Conservation (phyloP, 345 rosid genomes). For the Isatis tinctoria region DNA sequence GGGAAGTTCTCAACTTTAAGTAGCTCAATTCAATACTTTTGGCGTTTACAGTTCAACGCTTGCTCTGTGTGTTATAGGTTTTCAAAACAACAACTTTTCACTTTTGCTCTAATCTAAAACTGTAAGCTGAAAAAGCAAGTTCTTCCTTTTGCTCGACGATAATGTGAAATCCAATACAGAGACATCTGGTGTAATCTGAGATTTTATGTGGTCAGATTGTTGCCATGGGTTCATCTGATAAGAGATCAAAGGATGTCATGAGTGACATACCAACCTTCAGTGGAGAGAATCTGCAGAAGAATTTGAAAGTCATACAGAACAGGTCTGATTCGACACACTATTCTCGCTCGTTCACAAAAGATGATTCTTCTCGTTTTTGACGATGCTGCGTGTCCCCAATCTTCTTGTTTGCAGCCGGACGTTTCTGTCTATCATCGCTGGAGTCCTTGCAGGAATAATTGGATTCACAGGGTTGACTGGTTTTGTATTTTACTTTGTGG, state of each 20-base stretch:
- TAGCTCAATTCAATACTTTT: neutral
- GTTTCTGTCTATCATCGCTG: constrained; percentile 84
- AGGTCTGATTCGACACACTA: constrained; percentile 44
- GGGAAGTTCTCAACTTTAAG: neutral
- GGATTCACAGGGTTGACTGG: constrained; percentile 87
- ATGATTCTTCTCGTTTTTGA: neutral
- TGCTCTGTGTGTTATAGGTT: neutral
- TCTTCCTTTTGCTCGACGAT: neutral
- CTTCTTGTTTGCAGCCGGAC: constrained; percentile 67
- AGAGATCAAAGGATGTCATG: constrained; percentile 52
- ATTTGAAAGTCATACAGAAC: constrained; percentile 88
- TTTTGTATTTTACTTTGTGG: constrained; percentile 69
- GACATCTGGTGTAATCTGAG: neutral
- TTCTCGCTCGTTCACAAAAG: neutral
- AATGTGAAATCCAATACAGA: neutral
- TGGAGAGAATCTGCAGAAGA: constrained; percentile 81
- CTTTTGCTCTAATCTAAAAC: neutral
- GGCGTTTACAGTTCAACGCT: neutral
- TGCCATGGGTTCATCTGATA: constrained; percentile 59
- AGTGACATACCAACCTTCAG: constrained; percentile 62
- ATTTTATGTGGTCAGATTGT: constrained; percentile 10
- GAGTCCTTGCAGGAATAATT: constrained; percentile 83
- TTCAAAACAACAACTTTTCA: neutral
- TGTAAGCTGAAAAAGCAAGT: neutral
- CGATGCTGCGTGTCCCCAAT: neutral